phyloP scores from a whole-genome alignment of 352 stramenopile species.

The Phytophthora idaei region DNA sequence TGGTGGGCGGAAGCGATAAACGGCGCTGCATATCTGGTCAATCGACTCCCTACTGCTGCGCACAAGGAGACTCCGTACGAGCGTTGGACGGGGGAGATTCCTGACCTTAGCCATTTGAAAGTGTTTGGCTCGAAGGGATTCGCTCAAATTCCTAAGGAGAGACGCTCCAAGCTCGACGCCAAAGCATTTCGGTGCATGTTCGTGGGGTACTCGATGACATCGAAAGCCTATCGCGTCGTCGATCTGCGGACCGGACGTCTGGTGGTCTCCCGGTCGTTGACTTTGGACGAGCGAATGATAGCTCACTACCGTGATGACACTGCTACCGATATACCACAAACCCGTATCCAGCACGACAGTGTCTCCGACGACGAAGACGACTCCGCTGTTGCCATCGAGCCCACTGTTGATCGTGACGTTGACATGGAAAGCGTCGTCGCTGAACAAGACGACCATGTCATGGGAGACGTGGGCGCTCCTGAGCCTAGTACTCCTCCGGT shows the following conservation, averaged over 20 bases:
- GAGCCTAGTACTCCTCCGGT: not conserved
- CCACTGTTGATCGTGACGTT: not conserved
- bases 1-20: slow-evolving; percentile 6
- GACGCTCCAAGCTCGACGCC: not conserved
- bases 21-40: not conserved
- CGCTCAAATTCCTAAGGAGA: not conserved
- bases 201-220: not conserved
- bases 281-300: not conserved
- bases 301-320: not conserved
- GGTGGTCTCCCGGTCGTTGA: not conserved
- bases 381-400: not conserved
- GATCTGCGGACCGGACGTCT: not conserved
- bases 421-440: not conserved
- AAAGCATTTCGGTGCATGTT: slow-evolving; percentile 1
- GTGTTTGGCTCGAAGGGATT: slow-evolving; percentile 4
- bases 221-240: not conserved
- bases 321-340: not conserved
- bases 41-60: not conserved
- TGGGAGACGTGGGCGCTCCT: not conserved
- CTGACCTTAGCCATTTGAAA: not conserved
- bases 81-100: not conserved
- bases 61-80: not conserved
- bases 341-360: not conserved
- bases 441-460: not conserved
- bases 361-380: not conserved